These are phyloP conservation scores for Oidium heveae DNA, from an alignment of 2,329 filamentous ascomycete species.

Conservation along the genomic window DNA sequence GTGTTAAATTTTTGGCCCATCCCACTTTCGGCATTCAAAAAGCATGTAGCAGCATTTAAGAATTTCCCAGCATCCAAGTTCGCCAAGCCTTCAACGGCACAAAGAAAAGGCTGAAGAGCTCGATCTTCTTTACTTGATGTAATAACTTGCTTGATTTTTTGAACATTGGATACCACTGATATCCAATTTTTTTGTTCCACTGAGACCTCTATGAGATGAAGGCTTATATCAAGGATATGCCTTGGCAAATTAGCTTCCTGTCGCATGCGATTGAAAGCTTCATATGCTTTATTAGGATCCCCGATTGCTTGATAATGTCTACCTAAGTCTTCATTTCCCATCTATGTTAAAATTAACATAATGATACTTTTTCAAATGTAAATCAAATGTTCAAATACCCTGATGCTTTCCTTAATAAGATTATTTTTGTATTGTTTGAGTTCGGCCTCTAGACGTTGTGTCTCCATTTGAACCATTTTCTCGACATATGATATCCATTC, in stretches of 20 bases:
- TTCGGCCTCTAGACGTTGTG: constrained; percentile 54
- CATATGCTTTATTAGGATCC: constrained; percentile 43
- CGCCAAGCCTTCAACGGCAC: constrained; percentile 33
- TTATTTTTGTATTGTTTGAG: constrained; percentile 91
- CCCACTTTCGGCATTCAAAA: constrained; percentile 21
- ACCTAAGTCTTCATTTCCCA: constrained; percentile 83
- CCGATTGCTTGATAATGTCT: constrained; percentile 60
- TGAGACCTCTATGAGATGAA: constrained; percentile 51
- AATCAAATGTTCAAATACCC: constrained; percentile 25
- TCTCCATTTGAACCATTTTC: constrained; percentile 41
- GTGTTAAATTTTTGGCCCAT: constrained; percentile 35
- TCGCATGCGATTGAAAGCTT: constrained; percentile 67
- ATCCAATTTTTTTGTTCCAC: constrained; percentile 59
- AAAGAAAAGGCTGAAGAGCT: constrained; percentile 23
- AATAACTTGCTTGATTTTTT: constrained; percentile 35
- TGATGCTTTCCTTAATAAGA: constrained; percentile 85
- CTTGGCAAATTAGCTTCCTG: constrained; percentile 65
- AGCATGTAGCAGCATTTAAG: constrained; percentile 41
- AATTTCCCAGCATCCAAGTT: constrained; percentile 30
- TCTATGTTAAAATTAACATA: constrained; percentile 24
- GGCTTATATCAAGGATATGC: constrained; percentile 61
- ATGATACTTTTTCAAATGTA: not conserved
- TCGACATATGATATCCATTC: constrained; percentile 51
- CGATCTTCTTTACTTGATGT: constrained; percentile 20
- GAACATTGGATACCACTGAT: constrained; percentile 34